phyloP scores from a whole-genome alignment of 2,329 filamentous ascomycete species.

The Mycosphaerella sp. region DNA sequence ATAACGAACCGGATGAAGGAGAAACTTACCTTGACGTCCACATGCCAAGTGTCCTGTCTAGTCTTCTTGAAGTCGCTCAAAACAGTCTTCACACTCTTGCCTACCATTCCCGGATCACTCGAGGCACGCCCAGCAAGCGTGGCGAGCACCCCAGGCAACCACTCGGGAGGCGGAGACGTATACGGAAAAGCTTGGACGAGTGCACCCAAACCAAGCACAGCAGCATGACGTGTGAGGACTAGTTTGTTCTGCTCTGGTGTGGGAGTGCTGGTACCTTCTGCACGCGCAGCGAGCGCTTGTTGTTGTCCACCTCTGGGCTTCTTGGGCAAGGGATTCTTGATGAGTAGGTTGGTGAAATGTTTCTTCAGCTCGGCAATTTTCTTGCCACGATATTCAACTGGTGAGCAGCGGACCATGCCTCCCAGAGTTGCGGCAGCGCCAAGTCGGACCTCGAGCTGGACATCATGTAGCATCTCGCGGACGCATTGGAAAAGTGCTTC shows the following conservation, averaged over 20 bases:
- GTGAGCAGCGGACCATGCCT: conserved; percentile 97
- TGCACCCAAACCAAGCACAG: conserved; percentile 83
- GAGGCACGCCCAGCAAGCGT: conserved; percentile 78
- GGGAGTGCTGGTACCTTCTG: conserved; percentile 53
- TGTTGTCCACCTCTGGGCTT: conserved; percentile 38
- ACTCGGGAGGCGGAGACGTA: conserved; percentile 79
- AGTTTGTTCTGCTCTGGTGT: conserved; percentile 69
- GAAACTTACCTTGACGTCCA: conserved; percentile 83
- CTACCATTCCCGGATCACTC: conserved; percentile 83
- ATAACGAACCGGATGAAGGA: not conserved
- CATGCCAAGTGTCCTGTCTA: conserved; percentile 95
- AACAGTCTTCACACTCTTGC: conserved; percentile 90
- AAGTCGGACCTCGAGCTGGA: conserved; percentile 87
- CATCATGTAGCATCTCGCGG: conserved; percentile 88
- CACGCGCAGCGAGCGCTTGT: not conserved
- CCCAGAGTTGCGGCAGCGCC: conserved; percentile 89
- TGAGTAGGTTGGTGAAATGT: conserved; percentile 72
- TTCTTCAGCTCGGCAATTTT: conserved; percentile 70
- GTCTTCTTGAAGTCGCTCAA: conserved; percentile 99
- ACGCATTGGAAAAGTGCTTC: conserved; percentile 82
- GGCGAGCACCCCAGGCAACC: conserved; percentile 91
- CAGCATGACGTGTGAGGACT: conserved; percentile 77
- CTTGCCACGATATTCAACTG: conserved; percentile 67
- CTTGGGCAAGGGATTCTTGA: conserved; percentile 82
- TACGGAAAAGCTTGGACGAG: conserved; percentile 96